phyloP scores from a whole-genome alignment of 345 rosid genomes.

The Balakata baccata region DNA sequence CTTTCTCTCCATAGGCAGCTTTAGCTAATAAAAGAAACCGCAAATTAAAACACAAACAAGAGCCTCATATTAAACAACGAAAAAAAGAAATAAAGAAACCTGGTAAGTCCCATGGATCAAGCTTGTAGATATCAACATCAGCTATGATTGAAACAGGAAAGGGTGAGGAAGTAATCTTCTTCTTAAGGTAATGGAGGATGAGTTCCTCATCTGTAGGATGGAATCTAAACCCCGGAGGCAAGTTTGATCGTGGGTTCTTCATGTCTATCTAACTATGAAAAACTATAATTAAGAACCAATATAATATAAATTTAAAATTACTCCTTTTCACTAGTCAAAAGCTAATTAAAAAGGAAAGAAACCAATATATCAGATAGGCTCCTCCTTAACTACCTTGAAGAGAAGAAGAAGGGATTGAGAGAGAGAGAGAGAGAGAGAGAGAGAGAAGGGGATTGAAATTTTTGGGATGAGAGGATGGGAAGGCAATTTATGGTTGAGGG shows the following conservation, averaged over 20 bases:
- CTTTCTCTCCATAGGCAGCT: slow-evolving; percentile 89
- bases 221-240: slow-evolving; percentile 97
- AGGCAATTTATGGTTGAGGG: slow-evolving; percentile 58
- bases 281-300: not conserved
- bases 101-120: slow-evolving; percentile 93
- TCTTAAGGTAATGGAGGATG: slow-evolving; percentile 78
- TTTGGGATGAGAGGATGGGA: slow-evolving; percentile 47
- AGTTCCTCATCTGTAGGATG: slow-evolving; percentile 99
- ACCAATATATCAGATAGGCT: no score
- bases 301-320: no score
- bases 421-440: not conserved
- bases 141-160: slow-evolving; percentile 83
- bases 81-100: slow-evolving; percentile 30
- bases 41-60: not conserved
- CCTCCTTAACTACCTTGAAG: no score
- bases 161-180: slow-evolving; percentile 57
- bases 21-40: slow-evolving; percentile 36
- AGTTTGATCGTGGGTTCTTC: slow-evolving; percentile 62
- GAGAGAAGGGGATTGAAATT: slow-evolving; percentile 55
- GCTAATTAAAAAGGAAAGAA: no score
- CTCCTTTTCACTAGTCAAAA: no score
- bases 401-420: no score
- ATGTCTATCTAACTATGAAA: slow-evolving; percentile 14
- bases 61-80: not conserved
- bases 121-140: slow-evolving; percentile 91